phyloP scores from a whole-genome alignment of 345 rosid species.

The Ceriops decandra region DNA sequence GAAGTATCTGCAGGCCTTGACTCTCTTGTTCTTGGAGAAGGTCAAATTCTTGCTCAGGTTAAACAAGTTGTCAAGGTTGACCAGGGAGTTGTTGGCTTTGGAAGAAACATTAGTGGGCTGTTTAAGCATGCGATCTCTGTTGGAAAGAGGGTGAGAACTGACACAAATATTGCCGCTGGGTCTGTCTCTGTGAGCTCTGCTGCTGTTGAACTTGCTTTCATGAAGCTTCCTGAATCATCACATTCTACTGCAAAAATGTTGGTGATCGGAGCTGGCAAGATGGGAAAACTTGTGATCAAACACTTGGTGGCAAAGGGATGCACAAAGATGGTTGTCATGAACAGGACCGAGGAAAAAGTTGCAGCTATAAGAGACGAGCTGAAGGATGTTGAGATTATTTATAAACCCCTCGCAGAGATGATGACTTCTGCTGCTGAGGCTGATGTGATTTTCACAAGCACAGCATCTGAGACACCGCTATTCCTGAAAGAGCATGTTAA shows the following conservation, averaged over 20 bases:
- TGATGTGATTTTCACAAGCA: slow-evolving; percentile 89
- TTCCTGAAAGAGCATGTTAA: slow-evolving; percentile 64
- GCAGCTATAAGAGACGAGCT: slow-evolving; percentile 75
- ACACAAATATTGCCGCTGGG: slow-evolving; percentile 47
- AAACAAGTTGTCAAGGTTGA: slow-evolving; percentile 52
- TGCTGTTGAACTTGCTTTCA: slow-evolving; percentile 45
- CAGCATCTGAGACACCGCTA: slow-evolving; percentile 76
- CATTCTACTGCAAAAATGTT: slow-evolving; percentile 39
- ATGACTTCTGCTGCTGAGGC: slow-evolving; percentile 69
- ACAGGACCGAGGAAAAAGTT: slow-evolving; percentile 74
- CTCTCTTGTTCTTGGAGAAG: slow-evolving; percentile 50
- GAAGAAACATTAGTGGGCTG: slow-evolving; percentile 46
- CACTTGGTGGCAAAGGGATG: slow-evolving; percentile 54
- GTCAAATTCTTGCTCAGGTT: slow-evolving; percentile 52
- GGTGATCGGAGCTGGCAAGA: slow-evolving; percentile 51
- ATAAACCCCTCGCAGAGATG: slow-evolving; percentile 69
- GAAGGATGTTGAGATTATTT: slow-evolving; percentile 57
- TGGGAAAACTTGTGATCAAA: slow-evolving; percentile 53
- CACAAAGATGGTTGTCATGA: slow-evolving; percentile 42
- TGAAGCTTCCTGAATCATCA: slow-evolving; percentile 40
- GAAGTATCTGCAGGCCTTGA: slow-evolving; percentile 97
- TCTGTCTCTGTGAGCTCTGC: slow-evolving; percentile 53
- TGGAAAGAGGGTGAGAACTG: slow-evolving; percentile 48
- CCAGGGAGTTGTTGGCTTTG: slow-evolving; percentile 50
- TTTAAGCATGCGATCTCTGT: slow-evolving; percentile 47